phyloP scores from a whole-genome alignment of 768 basidiomycete genomes.

The Sutorius australiensis region DNA sequence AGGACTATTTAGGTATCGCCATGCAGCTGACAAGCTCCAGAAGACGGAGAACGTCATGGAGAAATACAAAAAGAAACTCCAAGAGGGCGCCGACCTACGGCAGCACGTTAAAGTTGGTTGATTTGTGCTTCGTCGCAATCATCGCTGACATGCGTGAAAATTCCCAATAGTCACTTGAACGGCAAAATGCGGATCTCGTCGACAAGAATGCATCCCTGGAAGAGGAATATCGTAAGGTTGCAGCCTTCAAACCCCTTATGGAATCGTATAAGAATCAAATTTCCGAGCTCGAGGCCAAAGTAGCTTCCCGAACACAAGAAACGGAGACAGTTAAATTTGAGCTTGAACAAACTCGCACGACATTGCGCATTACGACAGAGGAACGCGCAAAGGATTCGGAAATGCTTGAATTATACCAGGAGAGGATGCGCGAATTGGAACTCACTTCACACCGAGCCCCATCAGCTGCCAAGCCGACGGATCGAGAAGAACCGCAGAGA shows the following conservation, averaged over 20 bases:
- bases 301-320: constrained; percentile 62
- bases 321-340: constrained; percentile 70
- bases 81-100: constrained; percentile 86
- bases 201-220: constrained; percentile 91
- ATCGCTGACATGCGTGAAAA: neutral
- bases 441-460: constrained; percentile 53
- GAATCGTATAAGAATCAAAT: constrained; percentile 91
- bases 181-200: constrained; percentile 87
- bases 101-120: constrained; percentile 73
- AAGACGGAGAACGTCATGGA: constrained; percentile 98
- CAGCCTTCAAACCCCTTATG: constrained; percentile 83
- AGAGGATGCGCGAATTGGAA: constrained; percentile 86
- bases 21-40: constrained; percentile 86
- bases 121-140: constrained; percentile 3
- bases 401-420: constrained; percentile 84
- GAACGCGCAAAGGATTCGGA: constrained; percentile 80
- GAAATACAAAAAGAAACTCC: constrained; percentile 98
- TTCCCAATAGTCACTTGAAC: constrained; percentile 68
- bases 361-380: constrained; percentile 61
- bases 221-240: constrained; percentile 85
- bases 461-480: constrained; percentile 24
- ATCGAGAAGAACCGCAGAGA: constrained; percentile 12
- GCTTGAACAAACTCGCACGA: constrained; percentile 69
- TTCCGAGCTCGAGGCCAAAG: constrained; percentile 71
- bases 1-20: constrained; percentile 61